These are phyloP conservation scores for Flagelloscypha sp. DNA, from an alignment of 768 basidiomycete genomes.

Conservation along the genomic window DNA sequence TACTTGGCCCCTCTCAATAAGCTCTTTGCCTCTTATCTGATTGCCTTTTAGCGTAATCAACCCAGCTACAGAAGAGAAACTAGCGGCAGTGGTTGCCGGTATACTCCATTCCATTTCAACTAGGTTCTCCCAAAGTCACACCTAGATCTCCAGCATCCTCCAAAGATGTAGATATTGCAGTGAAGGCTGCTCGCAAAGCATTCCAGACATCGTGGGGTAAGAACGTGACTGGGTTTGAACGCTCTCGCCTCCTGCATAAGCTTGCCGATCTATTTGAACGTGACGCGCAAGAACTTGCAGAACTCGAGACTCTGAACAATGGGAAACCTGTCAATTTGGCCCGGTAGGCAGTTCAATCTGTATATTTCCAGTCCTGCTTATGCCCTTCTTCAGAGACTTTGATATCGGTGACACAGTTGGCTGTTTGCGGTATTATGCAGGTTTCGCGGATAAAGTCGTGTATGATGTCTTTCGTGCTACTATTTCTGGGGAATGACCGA, in stretches of 20 bases:
- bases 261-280: conserved; percentile 87
- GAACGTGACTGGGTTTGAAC: conserved; percentile 75
- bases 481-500: conserved; percentile 6
- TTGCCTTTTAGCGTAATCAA: conserved; percentile 61
- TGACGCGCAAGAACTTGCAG: conserved; percentile 73
- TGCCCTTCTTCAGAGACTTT: conserved; percentile 45
- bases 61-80: conserved; percentile 69
- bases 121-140: not conserved
- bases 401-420: conserved; percentile 74
- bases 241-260: conserved; percentile 74
- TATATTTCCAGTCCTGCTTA: conserved; percentile 14
- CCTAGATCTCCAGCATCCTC: conserved; percentile 37
- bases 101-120: conserved; percentile 3
- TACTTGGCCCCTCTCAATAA: conserved; percentile 11
- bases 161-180: conserved; percentile 78
- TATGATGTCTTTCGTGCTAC: not conserved
- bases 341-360: conserved; percentile 28
- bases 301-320: conserved; percentile 82
- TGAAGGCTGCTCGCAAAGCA: conserved; percentile 74
- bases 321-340: conserved; percentile 77
- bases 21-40: conserved; percentile 14
- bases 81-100: conserved; percentile 66
- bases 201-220: conserved; percentile 86
- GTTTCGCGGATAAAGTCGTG: conserved; percentile 90
- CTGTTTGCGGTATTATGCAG: conserved; percentile 86